phyloP scores from a whole-genome alignment of 345 rosid genomes.

The Eucalyptus erythrocorys region DNA sequence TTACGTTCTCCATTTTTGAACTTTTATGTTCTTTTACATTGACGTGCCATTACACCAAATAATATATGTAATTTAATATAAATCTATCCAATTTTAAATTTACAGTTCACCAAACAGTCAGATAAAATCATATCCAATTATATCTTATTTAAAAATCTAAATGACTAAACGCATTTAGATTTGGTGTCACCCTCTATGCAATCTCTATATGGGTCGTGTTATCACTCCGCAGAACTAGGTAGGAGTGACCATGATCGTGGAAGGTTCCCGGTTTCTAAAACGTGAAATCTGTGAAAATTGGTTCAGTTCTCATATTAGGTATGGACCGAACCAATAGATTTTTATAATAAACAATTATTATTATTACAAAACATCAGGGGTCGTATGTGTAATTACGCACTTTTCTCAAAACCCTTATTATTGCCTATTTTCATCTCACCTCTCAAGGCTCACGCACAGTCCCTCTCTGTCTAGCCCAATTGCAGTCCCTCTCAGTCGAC shows the following conservation, averaged over 20 bases:
- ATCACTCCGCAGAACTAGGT: not conserved
- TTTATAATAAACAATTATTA: not conserved
- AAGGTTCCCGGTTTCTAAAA: not conserved
- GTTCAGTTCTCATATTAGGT: not conserved
- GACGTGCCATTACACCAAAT: too few relatives aligned
- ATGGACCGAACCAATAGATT: not conserved
- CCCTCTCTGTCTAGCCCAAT: not conserved
- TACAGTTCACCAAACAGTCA: too few relatives aligned
- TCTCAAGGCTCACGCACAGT: not conserved
- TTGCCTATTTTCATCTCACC: not conserved
- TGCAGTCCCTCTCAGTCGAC: not conserved
- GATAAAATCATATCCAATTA: too few relatives aligned
- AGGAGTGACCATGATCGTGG: not conserved
- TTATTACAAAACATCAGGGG: not conserved
- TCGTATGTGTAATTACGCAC: not conserved
- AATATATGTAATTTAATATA: too few relatives aligned
- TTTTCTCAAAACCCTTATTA: not conserved
- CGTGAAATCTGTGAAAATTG: not conserved
- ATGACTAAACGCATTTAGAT: not conserved
- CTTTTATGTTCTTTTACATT: too few relatives aligned
- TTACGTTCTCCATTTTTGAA: too few relatives aligned
- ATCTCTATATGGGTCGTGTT: not conserved
- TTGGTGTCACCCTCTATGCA: not conserved
- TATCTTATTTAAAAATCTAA: too few relatives aligned
- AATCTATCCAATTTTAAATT: too few relatives aligned